Base-by-base conservation (phyloP, 2,329 filamentous ascomycete species). In the Leptographium lundbergii region DNA sequence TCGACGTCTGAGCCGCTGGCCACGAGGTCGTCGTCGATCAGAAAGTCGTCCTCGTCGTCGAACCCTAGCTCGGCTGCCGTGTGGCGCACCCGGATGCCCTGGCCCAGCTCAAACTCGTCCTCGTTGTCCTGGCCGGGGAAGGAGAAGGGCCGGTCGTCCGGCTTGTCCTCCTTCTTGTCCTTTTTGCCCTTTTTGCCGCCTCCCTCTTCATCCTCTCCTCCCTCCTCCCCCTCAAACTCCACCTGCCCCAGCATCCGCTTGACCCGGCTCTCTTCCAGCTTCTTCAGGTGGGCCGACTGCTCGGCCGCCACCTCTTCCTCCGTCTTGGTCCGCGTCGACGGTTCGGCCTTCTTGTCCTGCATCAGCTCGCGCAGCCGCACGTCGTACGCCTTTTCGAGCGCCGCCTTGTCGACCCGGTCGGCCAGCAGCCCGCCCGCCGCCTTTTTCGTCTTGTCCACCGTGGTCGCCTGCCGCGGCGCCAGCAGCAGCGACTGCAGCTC, bases 1-100 rank as follows among this genome's bases (percentile, higher is more conserved):
- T 86, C 82, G n/a, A 84, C 67, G 47, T 86, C 84, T 6, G 89
- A 92, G 45, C 85, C 88, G 65, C 86, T 91, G 14, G 91, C 91
- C 39, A 96, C 81, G 19, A 97, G 78, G 67, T 95, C 87, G 62
- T 94, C 89, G 61, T 97, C 92, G 62, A 96, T 85, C 29, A 92
- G 70, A 66, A 97, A 97, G 66, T 96, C 90, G 66, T 97, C 92
- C 69, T 97, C 92, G 65, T 96, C 92, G 64, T 96, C 91, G 39
- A 95, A 86, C 6, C 85, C 88, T 22, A 91, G 71, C 60, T 86
- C 80, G 13, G 80, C 77, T 4, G 79, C 80, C 9, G 81, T 83
- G 36, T 77, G 77, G 27, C 77, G 75, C 57, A 75, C 73, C 66
- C 75, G 81, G 63, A 86, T 81, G 51, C 83, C 83, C 55, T 71